phyloP scores from a whole-genome alignment of 345 rosid genomes.

The Cardamine resedifolia region DNA sequence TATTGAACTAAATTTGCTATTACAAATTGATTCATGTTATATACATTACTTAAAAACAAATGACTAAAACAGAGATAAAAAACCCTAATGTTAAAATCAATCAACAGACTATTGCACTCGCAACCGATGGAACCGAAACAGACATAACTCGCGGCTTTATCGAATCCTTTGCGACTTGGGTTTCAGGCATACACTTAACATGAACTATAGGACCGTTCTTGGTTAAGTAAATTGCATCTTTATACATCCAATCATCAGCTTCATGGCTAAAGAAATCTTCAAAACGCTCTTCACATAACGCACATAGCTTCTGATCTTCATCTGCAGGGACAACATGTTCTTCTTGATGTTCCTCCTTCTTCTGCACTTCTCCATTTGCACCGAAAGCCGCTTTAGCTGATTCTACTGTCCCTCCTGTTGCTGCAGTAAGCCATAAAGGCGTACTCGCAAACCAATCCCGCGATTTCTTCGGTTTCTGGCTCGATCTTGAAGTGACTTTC shows the following conservation, averaged over 20 bases:
- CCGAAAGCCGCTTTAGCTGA: background rate
- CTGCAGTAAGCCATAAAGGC: slow-evolving; percentile 31
- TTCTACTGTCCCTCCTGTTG: background rate
- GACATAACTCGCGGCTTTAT: background rate
- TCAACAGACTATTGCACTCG: slow-evolving; percentile 18
- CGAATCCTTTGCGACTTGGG: background rate
- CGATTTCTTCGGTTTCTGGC: background rate
- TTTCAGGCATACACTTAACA: slow-evolving; percentile 61
- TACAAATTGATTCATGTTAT: slow-evolving; percentile 8
- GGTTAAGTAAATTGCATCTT: slow-evolving; percentile 40
- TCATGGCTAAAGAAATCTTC: slow-evolving; percentile 52
- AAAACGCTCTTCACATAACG: slow-evolving; percentile 41
- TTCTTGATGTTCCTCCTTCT: slow-evolving; percentile 1
- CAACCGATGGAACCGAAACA: slow-evolving; percentile 2
- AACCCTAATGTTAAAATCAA: background rate
- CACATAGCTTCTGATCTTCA: slow-evolving; percentile 38
- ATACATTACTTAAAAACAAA: background rate
- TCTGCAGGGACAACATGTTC: slow-evolving; percentile 28
- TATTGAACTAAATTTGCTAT: background rate
- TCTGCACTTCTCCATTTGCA: too few species aligned
- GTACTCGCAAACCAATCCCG: slow-evolving; percentile 28
- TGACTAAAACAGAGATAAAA: background rate
- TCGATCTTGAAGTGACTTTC: background rate
- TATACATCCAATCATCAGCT: slow-evolving; percentile 51
- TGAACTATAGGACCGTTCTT: slow-evolving; percentile 63